Evolutionary conservation across 1,284 basidiomycete genomes (phyloP).

Genomic region (Tilletia walkeri): DNA sequence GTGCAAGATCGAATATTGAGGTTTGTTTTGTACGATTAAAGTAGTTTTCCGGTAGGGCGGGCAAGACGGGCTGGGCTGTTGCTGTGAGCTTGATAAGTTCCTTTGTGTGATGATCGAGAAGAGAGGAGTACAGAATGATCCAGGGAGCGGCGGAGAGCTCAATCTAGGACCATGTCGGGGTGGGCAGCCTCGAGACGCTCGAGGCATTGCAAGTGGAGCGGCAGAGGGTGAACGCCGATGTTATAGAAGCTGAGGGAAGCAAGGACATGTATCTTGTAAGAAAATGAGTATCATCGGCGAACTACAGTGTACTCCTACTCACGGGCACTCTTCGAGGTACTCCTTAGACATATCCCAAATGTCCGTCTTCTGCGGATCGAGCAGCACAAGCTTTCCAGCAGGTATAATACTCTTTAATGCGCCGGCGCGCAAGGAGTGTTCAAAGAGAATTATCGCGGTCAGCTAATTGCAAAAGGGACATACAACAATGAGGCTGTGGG

Average conservation of each 20-base stretch:
- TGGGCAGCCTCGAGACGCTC: background rate
- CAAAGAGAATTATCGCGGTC: no score
- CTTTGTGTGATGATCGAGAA: no score
- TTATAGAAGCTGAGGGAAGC: slow-evolving; percentile 8
- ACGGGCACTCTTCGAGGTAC: slow-evolving; percentile 12
- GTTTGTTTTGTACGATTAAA: no score
- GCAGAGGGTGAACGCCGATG: background rate
- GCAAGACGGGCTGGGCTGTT: no score
- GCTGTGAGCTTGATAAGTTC: no score
- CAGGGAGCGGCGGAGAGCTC: background rate
- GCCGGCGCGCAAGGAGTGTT: no score
- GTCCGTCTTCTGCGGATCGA: slow-evolving; percentile 4
- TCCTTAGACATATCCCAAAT: slow-evolving; percentile 16
- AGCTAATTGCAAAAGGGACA: no score
- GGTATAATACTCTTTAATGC: background rate
- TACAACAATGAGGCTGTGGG: no score
- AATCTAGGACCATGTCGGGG: slow-evolving; percentile 10
- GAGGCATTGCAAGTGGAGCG: slow-evolving; percentile 3
- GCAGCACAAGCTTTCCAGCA: slow-evolving; percentile 8
- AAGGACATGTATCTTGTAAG: background rate
- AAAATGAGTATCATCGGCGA: background rate
- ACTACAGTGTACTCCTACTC: background rate
- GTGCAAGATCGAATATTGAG: no score
- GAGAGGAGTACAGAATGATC: no score
- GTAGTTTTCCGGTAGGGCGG: no score